Base-by-base conservation (phyloP, 768 basidiomycete species). In the Mycena metata region DNA sequence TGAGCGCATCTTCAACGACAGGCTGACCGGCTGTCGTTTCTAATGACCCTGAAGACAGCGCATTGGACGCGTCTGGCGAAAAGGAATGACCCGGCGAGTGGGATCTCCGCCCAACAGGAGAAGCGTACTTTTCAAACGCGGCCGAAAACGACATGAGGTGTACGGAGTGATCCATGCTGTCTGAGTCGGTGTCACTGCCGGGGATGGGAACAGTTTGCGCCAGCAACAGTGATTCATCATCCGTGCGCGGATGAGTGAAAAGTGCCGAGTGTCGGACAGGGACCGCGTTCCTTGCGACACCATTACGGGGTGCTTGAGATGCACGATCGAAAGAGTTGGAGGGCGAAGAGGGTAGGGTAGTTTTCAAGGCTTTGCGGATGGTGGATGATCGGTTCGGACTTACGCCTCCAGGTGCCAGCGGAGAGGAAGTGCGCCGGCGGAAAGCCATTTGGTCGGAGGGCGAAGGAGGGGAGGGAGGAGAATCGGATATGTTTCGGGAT, bases 1-100 rank as follows among this genome's bases (percentile, higher is more conserved):
- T 87, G 72, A 97, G 78, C 35, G 91, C 95, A 75, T 97, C 96
- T 74, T 96, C 96, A 5, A 96, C 86, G 15, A 89, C 83, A 71
- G 85, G 77, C 70, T 83, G 82, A 70, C 86, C 81, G 62, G 76
- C 67, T 67, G 66, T 56, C 76, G 76, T 81, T 19, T 79, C 76
- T 41, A 83, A 69, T 3, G 89, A 88, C 26, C 86, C 87, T 0
- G 87, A 86, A 4, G 91, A 91, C 43, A 90, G 77, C 2, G 90
- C 83, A 75, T 90, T 90, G 5, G 90, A 90, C 23, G 85, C 80
- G 55, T 81, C 83, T 3, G 88, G 87, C 11, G 91, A 90, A 46
- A 83, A 79, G 23, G 90, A 88, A 24, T 78, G 82, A 3, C 79
- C 82, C 65, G 80, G 83, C 12, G 83, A 85, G 61, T 80, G 78